Percentiles rank a stretch among this genome's conserved stretches.
Evolutionary conservation across 768 basidiomycete genomes (phyloP).

Genomic region (Leccinum subtestaceum): DNA sequence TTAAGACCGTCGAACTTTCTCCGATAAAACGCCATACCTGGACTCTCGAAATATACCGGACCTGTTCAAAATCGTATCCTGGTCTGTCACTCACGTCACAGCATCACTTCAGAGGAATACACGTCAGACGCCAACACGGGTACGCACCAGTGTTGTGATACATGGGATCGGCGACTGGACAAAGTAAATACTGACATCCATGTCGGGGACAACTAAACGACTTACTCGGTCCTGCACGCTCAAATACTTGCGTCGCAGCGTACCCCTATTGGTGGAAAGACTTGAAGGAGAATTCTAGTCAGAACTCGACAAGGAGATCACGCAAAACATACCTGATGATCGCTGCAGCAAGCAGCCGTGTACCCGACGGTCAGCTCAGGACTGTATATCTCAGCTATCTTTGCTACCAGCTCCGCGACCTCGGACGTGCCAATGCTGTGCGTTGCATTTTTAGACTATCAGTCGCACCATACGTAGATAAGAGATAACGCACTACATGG

Average conservation of each 20-base stretch:
- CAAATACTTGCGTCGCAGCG: constrained; percentile 85
- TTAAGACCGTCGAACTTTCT: neutral
- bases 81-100: constrained; percentile 74
- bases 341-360: constrained; percentile 84
- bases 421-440: constrained; percentile 75
- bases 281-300: constrained; percentile 33
- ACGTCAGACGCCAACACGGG: constrained; percentile 1
- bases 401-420: constrained; percentile 70
- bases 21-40: too few relatives aligned
- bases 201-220: neutral
- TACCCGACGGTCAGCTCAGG: constrained; percentile 72
- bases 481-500: constrained; percentile 51
- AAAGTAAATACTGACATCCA: neutral
- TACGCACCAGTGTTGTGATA: constrained; percentile 76
- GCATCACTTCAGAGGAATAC: neutral
- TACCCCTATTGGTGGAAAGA: constrained; percentile 82
- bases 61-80: constrained; percentile 84
- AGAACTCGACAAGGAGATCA: neutral
- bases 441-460: neutral
- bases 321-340: constrained; percentile 62
- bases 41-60: constrained; percentile 81
- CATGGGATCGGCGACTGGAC: constrained; percentile 78
- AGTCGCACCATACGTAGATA: neutral
- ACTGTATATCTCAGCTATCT: constrained; percentile 75
- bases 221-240: constrained; percentile 74